Conservation (phyloP, 1,139 yeast species). For the Yamadazyma jaroonii region DNA sequence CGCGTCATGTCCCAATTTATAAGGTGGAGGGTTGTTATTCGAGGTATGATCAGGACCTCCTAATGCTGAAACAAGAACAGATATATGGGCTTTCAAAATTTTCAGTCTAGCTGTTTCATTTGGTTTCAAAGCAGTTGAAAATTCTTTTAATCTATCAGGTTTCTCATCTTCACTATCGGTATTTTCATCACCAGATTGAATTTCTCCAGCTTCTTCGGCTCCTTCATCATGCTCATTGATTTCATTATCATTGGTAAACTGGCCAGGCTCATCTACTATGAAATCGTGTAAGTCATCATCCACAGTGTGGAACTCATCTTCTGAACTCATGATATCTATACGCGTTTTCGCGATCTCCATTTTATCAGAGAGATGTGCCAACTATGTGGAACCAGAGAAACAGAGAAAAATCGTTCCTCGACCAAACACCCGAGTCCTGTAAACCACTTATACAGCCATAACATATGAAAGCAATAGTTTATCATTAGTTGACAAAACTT, state of each 20-base stretch:
- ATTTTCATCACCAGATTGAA: conserved; percentile 7
- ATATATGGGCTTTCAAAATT: conserved; percentile 61
- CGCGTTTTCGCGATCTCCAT: conserved; percentile 1
- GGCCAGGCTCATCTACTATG: conserved; percentile 10
- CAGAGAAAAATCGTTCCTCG: too few species aligned
- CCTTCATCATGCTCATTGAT: too few species aligned
- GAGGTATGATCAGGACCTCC: conserved; percentile 74
- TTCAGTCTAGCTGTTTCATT: conserved; percentile 41
- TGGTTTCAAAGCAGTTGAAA: conserved; percentile 30
- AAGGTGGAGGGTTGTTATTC: conserved; percentile 44
- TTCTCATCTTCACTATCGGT: conserved; percentile 10
- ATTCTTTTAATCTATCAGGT: conserved; percentile 26
- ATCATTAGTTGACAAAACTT: too few species aligned
- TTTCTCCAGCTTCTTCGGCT: conserved; percentile 14
- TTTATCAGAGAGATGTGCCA: too few species aligned
- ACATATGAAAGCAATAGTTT: too few species aligned
- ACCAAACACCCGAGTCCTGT: too few species aligned
- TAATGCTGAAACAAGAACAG: conserved; percentile 71
- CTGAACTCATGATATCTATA: conserved; percentile 6
- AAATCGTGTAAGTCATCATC: conserved; percentile 3
- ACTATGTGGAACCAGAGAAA: too few species aligned
- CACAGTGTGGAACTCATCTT: conserved; percentile 6
- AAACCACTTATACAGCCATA: too few species aligned
- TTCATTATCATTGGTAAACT: conserved; percentile 12
- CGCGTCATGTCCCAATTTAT: conserved; percentile 88